Evolutionary conservation across 2,329 filamentous ascomycete species (phyloP), one percentile per base, ranked within the genome.

Genomic region (Remersonia thermophila): DNA sequence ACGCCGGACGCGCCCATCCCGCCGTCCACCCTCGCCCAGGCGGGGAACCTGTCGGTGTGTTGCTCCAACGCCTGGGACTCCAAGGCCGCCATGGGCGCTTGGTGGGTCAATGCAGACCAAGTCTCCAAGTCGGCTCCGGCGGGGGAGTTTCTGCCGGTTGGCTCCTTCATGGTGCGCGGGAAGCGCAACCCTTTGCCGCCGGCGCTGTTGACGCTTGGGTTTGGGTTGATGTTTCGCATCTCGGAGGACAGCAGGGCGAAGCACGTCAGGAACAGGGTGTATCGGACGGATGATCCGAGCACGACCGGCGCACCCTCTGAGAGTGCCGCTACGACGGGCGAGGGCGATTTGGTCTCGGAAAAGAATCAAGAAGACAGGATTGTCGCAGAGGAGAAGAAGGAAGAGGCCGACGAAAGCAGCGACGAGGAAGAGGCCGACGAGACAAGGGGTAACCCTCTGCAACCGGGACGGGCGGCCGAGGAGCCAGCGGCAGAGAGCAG

Each of bases 71-170:
- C 89, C 0, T 98, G 91, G 91, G 91, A 96, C 42, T 89, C 83
- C 1, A 98, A 98, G 57, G 89, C 89, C 7, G 76, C 85, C 12
- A 93, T 96, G 83, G 80, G 83, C 13, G 87, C 89, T 7, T 98
- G 84, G 80, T 98, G 91, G 91, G 89, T 93, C 0, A 77, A 80
- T 43, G 80, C 83, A 2, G 79, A 89, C 36, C 87, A 96, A 55
- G 84, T 98, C 0, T 85, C 83, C 8, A 96, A 96, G 60, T 83
- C 77, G 25, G 79, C 81, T 0, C 69, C 77, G 1, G 76, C 73
- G 0, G 89, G 89, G 16, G 87, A 93, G 47, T 89, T 83, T 48
- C 60, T 98, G 6, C 72, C 77, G 0, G 67, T 73, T 0, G 91
- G 89, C 13, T 74, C 44, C 0, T 95, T 98, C 55, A 74, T 79